Base-by-base conservation (phyloP, 768 basidiomycete genomes). In the Agrocybe pediades region DNA sequence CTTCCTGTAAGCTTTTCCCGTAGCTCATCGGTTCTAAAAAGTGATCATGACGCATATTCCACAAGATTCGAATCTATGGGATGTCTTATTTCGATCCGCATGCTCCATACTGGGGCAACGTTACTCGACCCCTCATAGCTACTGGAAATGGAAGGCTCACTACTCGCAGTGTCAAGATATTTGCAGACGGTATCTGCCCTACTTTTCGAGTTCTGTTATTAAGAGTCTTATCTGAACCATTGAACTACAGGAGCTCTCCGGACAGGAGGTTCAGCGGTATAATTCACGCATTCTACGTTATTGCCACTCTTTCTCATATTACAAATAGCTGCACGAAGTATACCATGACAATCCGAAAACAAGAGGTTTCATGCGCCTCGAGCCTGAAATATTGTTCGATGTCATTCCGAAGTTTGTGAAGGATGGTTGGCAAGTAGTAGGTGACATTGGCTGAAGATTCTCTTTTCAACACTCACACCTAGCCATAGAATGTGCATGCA, bases 361-460 rank as follows among this genome's bases (percentile, higher is more conserved):
- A 19, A 81, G 74, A 21, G 95, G 94, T 2, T 85, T 90, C 65
- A 84, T 97, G 85, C 81, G 92, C 46, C 74, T 85, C 16, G 76
- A 82, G 19, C 73, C 85, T 11, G 78, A 87, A 3, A 72, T 82
- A 36, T 76, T 95, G 43, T 77, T 76, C 39, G 73, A 81, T 26
- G 74, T 86, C 19, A 84, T 95, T 51, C 82, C 83, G 5, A 78
- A 74, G 51, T 95, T 90, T 68, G 67, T 95, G 57, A 74, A 78
- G 41, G 88, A 91, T 67, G 90, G 87, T 2, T 95, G 93, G 92
- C 92, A 96, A 78, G 90, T 93, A 56, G 93, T 93, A 66, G 71
- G 89, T 75, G 27, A 36, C 39, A 36, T 19, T 29, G n/a, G 13
- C 30, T 33, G n/a, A 17, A 45, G 20, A 26, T 27, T 48, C 7